Evolutionary conservation across 2,329 filamentous ascomycete genomes (phyloP), one percentile per base, ranked within the genome.

Genomic region (Calycina herbarum): DNA sequence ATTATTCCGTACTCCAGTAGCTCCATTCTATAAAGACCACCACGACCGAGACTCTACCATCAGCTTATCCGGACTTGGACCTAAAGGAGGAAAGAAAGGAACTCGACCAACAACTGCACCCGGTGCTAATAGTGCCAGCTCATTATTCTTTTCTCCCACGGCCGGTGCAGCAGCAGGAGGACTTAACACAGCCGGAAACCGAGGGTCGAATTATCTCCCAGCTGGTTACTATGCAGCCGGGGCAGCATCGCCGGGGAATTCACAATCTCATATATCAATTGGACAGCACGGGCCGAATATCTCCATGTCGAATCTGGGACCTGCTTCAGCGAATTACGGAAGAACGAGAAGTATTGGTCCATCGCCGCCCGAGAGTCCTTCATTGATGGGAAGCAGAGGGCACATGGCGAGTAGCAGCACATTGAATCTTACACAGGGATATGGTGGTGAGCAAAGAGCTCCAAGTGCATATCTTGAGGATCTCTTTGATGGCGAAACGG

Each of bases 71-170:
- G 71, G 70, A 20, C 56, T 75, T 29, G 71, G 67, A n/a, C 54
- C 45, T 10, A 71, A 74, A 72, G 59, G 72, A 65, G 64, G 72
- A 72, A 75, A 75, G 69, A 76, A 71, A 67, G 71, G 66, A 62
- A 70, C 27, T 17, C 31, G 66, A 62, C 74, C 78, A 69, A 77
- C 81, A 72, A 75, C 78, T 1, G 77, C 79, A 17, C 70, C 73
- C 65, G 71, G 74, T 57, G 20, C 48, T 5, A 63, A 76, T 45
- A 59, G 29, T n/a, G 61, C 66, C 8, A 67, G 61, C 48, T 71
- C 67, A 68, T 83, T 98, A 17, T 99, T 99, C 85, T 99, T 97
- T 82, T 97, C 93, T 7, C 95, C 95, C 0, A 98, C 95, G 0
- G 94, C 94, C 1, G 87, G 86, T 48, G 80, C 63, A 35, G 63